A percentile compares a stretch with the other conserved stretches of the same genome.
phyloP scores from a whole-genome alignment of 2,329 filamentous ascomycete species.

The Tolypocladium album region DNA sequence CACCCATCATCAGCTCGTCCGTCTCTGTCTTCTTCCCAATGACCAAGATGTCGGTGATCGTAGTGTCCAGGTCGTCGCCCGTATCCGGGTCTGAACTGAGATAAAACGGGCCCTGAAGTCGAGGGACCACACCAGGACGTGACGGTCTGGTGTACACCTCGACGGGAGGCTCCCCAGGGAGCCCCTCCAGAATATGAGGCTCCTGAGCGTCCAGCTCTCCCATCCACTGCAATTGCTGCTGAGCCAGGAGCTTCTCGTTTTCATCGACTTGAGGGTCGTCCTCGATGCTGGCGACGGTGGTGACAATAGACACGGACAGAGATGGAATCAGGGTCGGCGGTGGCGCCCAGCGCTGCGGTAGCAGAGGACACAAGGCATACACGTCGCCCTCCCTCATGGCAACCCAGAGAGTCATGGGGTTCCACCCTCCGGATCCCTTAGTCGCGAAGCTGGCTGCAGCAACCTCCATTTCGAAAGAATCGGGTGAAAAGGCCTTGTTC shows the following conservation, averaged over 20 bases:
- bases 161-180: constrained; percentile 33
- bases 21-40: constrained; percentile 52
- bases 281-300: constrained; percentile 54
- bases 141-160: constrained; percentile 48
- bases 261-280: constrained; percentile 45
- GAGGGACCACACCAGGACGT: constrained; percentile 46
- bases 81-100: constrained; percentile 43
- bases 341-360: constrained; percentile 79
- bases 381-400: constrained; percentile 92
- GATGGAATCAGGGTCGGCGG: constrained; percentile 69
- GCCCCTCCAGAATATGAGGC: constrained; percentile 40
- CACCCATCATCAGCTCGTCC: constrained; percentile 51
- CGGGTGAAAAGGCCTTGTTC: constrained; percentile 76
- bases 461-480: constrained; percentile 88
- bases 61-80: constrained; percentile 45
- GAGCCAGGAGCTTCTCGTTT: constrained; percentile 43
- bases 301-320: constrained; percentile 71
- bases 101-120: constrained; percentile 52
- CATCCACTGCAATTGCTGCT: constrained; percentile 60
- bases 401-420: constrained; percentile 91
- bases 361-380: constrained; percentile 82
- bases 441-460: constrained; percentile 73
- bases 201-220: constrained; percentile 54
- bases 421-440: constrained; percentile 69
- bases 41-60: constrained; percentile 50